Percentiles rank a stretch among this genome's conserved stretches.
phyloP scores from a whole-genome alignment of 305 asterid species.

The Solanum hybrid region DNA sequence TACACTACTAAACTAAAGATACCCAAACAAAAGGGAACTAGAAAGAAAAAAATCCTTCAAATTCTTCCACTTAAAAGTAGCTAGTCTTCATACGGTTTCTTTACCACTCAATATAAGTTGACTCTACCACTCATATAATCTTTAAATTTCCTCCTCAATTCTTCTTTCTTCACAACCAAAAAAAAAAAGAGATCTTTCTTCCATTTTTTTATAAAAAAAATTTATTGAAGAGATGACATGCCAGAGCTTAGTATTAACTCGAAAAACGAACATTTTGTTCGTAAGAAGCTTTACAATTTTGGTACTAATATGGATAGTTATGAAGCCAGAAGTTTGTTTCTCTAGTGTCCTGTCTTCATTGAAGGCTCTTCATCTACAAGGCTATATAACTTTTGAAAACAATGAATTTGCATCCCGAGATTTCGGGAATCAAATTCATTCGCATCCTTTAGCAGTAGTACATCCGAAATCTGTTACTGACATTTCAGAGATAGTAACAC shows the following conservation, averaged over 20 bases:
- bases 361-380: constrained; percentile 14
- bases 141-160: constrained; percentile 45
- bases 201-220: neutral
- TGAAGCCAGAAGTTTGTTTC: constrained; percentile 30
- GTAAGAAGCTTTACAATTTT: constrained; percentile 26
- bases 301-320: constrained; percentile 38
- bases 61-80: constrained; percentile 31
- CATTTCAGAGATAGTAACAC: constrained; percentile 48
- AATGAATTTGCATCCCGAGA: constrained; percentile 69
- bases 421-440: constrained; percentile 62
- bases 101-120: constrained; percentile 45
- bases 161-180: constrained; percentile 9
- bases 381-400: constrained; percentile 45
- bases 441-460: constrained; percentile 63
- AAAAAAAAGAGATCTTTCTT: neutral
- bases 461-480: constrained; percentile 68
- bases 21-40: constrained; percentile 8
- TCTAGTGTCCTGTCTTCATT: constrained; percentile 26
- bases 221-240: constrained; percentile 8
- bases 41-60: constrained; percentile 17
- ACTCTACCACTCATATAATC: constrained; percentile 38
- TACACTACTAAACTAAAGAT: constrained; percentile 18
- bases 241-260: constrained; percentile 2
- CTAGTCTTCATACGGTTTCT: constrained; percentile 61
- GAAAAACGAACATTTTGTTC: constrained; percentile 21